Evolutionary conservation across 2,329 filamentous ascomycete genomes (phyloP), one percentile per base, ranked within the genome.

Genomic region (Pseudonectria foliicola): DNA sequence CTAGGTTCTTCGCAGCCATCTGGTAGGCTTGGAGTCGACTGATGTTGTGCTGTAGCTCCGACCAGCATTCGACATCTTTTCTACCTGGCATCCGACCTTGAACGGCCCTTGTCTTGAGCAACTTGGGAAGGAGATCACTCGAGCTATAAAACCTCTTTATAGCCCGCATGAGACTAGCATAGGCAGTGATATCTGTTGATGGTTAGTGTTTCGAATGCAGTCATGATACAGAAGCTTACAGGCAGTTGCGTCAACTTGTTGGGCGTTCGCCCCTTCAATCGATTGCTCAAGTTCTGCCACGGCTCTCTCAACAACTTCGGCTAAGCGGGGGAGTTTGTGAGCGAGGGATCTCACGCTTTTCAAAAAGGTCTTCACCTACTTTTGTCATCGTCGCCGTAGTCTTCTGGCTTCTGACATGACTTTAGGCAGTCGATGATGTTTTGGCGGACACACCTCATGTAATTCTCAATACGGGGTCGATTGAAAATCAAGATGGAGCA

Each of bases 41-140:
- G 7, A 56, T 7, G 11, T 28, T 39, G 23, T 60, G 57, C 3
- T 52, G 46, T 2, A 60, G 31, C n/a, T 60, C 52, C 2, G 43
- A 44, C 57, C 57, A 58, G 26, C 46, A 49, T 7, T 34, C 25
- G 1, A 46, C 47, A 24, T 41, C 40, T 2, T 26, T 35, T 0
- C 49, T 37, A 3, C 46, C 49, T 3, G 10, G 40, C 5, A 42
- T 34, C 3, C 48, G 49, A 2, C 39, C 46, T 6, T 30, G 25
- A 1, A 10, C 25, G 2, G 46, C 50, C 2, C 26, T 31, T 1
- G 27, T 10, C 3, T 49, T 31, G 14, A 53, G 36, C 11, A 42
- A n/a, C 2, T n/a, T n/a, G 23, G 30, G 24, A 14, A 23, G 24
- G 4, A 5, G 4, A 8, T 11, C 15, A 13, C 14, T 13, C n/a